A percentile compares a stretch with the other conserved stretches of the same genome.
phyloP scores from a whole-genome alignment of 2,329 filamentous ascomycete species.

The Colletotrichum camelliae region DNA sequence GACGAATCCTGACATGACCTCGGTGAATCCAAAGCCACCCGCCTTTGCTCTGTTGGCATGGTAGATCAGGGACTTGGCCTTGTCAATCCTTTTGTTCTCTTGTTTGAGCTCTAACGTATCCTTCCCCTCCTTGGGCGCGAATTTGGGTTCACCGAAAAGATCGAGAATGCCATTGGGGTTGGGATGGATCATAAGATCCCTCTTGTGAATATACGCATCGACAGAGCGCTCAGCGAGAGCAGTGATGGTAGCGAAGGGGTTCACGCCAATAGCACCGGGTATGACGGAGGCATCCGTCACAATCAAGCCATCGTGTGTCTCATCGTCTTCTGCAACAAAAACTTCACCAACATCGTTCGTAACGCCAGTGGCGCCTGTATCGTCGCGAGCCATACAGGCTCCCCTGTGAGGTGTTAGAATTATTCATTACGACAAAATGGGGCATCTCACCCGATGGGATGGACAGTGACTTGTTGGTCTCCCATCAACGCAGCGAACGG shows the following conservation, averaged over 20 bases:
- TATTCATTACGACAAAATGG: neutral
- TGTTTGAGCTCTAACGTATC: slow-evolving; percentile 30
- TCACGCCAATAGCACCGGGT: slow-evolving; percentile 67
- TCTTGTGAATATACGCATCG: slow-evolving; percentile 49
- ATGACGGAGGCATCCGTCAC: slow-evolving; percentile 68
- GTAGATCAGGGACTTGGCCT: slow-evolving; percentile 42
- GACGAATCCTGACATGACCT: slow-evolving; percentile 69
- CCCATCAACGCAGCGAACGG: slow-evolving; percentile 63
- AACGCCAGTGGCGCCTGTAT: slow-evolving; percentile 60
- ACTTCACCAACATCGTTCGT: slow-evolving; percentile 67
- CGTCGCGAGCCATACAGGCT: slow-evolving; percentile 66
- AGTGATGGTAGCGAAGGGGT: slow-evolving; percentile 73
- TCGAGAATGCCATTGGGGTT: slow-evolving; percentile 55
- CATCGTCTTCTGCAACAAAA: slow-evolving; percentile 55
- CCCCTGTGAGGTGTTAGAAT: slow-evolving; percentile 46
- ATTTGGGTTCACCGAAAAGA: slow-evolving; percentile 57
- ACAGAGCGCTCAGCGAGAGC: slow-evolving; percentile 71
- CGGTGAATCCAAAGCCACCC: slow-evolving; percentile 64
- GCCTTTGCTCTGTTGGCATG: slow-evolving; percentile 48
- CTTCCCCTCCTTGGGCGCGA: slow-evolving; percentile 5
- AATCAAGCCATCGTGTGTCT: slow-evolving; percentile 62
- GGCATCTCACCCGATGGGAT: slow-evolving; percentile 62
- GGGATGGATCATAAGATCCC: slow-evolving; percentile 48
- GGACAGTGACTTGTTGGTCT: slow-evolving; percentile 66
- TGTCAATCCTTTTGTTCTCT: slow-evolving; percentile 40